phyloP scores from a whole-genome alignment of 768 basidiomycete genomes.

The Boletus reticuloceps region DNA sequence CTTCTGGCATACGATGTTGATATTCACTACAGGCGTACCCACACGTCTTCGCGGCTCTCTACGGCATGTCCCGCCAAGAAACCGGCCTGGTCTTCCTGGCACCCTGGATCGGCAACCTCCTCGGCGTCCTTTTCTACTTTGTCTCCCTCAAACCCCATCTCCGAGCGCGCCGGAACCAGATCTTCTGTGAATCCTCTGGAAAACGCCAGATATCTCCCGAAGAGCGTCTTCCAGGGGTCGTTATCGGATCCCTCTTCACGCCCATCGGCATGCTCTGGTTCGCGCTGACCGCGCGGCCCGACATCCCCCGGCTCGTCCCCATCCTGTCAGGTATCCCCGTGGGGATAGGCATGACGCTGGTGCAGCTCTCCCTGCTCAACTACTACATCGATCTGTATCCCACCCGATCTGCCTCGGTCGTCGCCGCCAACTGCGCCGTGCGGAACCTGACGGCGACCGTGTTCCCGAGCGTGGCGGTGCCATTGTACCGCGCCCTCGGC shows the following conservation, averaged over 20 bases:
- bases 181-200: constrained; percentile 19
- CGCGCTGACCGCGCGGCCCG: constrained; percentile 17
- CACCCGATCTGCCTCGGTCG: constrained; percentile 28
- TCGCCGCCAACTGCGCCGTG: constrained; percentile 27
- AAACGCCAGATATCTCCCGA: constrained; percentile 25
- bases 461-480: constrained; percentile 25
- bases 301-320: constrained; percentile 8
- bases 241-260: constrained; percentile 25
- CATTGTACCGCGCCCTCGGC: constrained; percentile 21
- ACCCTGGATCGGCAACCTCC: constrained; percentile 25
- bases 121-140: constrained; percentile 28
- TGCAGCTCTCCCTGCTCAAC: constrained; percentile 27
- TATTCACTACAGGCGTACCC: constrained; percentile 18
- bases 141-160: constrained; percentile 21
- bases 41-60: constrained; percentile 16
- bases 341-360: constrained; percentile 28
- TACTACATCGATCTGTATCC: constrained; percentile 32
- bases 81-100: constrained; percentile 23
- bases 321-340: constrained; percentile 25
- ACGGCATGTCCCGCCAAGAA: constrained; percentile 25
- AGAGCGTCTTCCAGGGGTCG: constrained; percentile 26
- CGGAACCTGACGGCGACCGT: constrained; percentile 20
- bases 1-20: not conserved
- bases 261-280: constrained; percentile 31
- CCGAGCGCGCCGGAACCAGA: constrained; percentile 13